Percentiles rank a stretch among this genome's conserved stretches.
phyloP scores from a whole-genome alignment of 2,329 filamentous ascomycete species.

The Sclerotinia glacialis region DNA sequence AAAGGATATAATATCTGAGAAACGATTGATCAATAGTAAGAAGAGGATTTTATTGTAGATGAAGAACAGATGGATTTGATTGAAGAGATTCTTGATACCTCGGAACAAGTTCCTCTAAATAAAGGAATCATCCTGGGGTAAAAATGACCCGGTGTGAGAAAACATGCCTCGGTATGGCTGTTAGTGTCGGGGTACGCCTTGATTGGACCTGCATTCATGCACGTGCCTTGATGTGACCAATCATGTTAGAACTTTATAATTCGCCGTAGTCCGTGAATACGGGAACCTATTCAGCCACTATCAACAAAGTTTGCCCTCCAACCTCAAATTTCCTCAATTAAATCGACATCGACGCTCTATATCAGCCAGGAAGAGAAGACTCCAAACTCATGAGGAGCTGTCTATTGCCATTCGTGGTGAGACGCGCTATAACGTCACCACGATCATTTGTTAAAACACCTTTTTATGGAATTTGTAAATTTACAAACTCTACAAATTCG shows the following conservation, averaged over 20 bases:
- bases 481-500: not conserved
- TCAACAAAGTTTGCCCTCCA: not conserved
- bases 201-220: conserved; percentile 1
- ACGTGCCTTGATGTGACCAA: not conserved
- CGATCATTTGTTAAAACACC: not conserved
- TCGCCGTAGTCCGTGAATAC: conserved; percentile 2
- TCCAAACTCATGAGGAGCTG: conserved; percentile 5
- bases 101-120: not conserved
- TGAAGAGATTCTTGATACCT: conserved; percentile 16
- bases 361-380: not conserved
- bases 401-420: not conserved
- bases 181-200: conserved; percentile 6
- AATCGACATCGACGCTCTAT: not conserved
- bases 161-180: conserved; percentile 36
- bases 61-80: conserved; percentile 11
- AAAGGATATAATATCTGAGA: conserved; percentile 16
- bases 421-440: not conserved
- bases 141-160: conserved; percentile 27
- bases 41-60: not conserved
- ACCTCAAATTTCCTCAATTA: not conserved
- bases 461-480: not conserved
- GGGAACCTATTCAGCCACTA: not conserved
- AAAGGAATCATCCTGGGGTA: conserved; percentile 15
- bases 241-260: not conserved
- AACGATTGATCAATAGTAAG: not conserved